Evolutionary conservation across 2,329 filamentous ascomycete species (phyloP).

Genomic region (Alternaria triticina): DNA sequence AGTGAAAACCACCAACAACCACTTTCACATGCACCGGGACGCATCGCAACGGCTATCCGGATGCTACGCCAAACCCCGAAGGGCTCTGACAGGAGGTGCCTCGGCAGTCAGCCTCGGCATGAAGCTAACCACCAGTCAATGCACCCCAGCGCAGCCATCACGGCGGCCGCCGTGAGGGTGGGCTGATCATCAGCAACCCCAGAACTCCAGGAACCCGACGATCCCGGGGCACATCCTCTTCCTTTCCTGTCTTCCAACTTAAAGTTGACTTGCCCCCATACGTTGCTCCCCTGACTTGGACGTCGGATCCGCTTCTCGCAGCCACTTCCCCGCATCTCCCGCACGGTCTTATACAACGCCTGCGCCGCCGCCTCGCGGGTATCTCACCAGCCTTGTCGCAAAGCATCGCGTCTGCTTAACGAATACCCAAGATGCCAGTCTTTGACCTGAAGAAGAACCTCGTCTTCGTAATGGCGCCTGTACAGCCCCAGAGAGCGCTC

Average conservation of each 20-base stretch:
- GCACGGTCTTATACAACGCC: neutral
- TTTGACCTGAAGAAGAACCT: slow-evolving; percentile 46
- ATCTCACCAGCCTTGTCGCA: neutral
- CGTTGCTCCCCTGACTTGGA: neutral
- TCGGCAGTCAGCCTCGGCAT: slow-evolving; percentile 10
- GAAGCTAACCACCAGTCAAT: slow-evolving; percentile 1
- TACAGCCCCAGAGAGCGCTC: neutral
- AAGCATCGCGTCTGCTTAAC: neutral
- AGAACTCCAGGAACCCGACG: neutral
- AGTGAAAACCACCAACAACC: neutral
- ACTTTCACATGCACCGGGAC: neutral
- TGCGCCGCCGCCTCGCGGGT: neutral
- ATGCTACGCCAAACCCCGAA: neutral
- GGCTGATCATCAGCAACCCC: neutral
- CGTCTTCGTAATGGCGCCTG: slow-evolving; percentile 32
- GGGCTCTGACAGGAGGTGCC: neutral
- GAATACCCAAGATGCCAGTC: slow-evolving; percentile 24
- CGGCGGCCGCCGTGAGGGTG: neutral
- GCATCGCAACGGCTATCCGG: neutral
- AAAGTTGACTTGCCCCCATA: neutral
- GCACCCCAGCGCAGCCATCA: neutral
- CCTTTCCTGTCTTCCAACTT: neutral
- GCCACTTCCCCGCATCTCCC: neutral
- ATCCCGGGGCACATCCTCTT: neutral
- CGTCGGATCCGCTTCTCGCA: neutral